phyloP scores from a whole-genome alignment of 1,139 yeast genomes.

The Debaryomyces udenii region DNA sequence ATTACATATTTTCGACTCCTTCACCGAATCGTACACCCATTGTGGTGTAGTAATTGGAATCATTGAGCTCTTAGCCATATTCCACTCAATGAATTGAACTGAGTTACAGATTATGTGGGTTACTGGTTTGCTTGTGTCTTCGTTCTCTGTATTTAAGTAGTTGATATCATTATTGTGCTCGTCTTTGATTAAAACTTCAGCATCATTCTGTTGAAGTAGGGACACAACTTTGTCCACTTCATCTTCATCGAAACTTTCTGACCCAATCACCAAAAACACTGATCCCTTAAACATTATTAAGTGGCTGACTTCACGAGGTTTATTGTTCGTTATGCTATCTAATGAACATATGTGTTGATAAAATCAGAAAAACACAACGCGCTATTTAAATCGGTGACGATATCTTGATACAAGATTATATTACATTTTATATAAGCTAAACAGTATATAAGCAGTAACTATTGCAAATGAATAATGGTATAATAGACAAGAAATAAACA shows the following conservation, averaged over 20 bases:
- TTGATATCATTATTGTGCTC: conserved; percentile 28
- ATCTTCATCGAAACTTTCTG: conserved; percentile 24
- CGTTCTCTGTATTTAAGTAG: conserved; percentile 22
- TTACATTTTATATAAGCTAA: conserved; percentile 5
- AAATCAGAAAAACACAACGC: conserved; percentile 5
- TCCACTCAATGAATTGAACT: conserved; percentile 58
- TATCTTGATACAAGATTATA: conserved; percentile 3
- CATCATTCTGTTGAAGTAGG: conserved; percentile 23
- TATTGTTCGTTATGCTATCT: not conserved
- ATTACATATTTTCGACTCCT: conserved; percentile 48
- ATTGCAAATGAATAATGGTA: conserved; percentile 7
- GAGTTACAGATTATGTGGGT: conserved; percentile 63
- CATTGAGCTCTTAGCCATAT: conserved; percentile 52
- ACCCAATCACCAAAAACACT: conserved; percentile 43
- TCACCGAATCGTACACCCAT: conserved; percentile 63
- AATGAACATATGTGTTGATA: conserved; percentile 1
- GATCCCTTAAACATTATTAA: conserved; percentile 38
- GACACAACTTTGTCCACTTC: conserved; percentile 3
- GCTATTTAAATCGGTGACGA: conserved; percentile 1
- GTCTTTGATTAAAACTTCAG: conserved; percentile 27
- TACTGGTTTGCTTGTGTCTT: conserved; percentile 18
- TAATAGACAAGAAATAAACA: conserved; percentile 7
- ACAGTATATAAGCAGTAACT: conserved; percentile 6
- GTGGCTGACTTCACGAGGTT: not conserved
- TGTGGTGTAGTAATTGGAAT: conserved; percentile 68